Evolutionary conservation across 306 rosid species (phyloP), one percentile per base, ranked within the genome.

Genomic region (Vicia faba): DNA sequence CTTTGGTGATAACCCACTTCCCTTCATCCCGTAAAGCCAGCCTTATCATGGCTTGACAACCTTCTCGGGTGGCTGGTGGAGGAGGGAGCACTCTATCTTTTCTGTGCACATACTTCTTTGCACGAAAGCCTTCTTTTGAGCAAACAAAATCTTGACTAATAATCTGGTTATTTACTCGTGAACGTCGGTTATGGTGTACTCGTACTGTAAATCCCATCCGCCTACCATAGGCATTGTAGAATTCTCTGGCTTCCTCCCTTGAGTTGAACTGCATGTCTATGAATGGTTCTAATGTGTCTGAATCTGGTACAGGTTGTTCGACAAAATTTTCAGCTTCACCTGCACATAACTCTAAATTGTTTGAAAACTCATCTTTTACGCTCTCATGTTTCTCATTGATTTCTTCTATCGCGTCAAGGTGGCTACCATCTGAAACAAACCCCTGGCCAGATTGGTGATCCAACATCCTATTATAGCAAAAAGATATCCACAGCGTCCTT

Each of bases 111-210:
- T 87, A 87, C 73, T 87, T 87, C 40, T 84, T 84, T 64, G 89
- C 89, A 43, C 89, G 93, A 66, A 80, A 87, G 6, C 93, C 93
- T 84, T 87, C 88, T 74, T 84, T 87, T 2, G 93, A 87, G 66
- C 93, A 87, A 33, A 87, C 93, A 81, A 87, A 84, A 84, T 84
- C 93, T 73, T 87, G 93, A 71, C 89, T 89, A 61, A 87, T 84
- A 54, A 87, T 84, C 66, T 84, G 85, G 69, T 84, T 84, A 73
- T 80, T 87, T 40, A 87, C 86, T 74, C 89, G 76, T 19, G 93
- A 84, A 55, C 89, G 93, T 16, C 93, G 89, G 61, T 87, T 87
- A 68, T 87, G 93, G 75, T 87, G 93, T 79, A 84, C 83, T 8
- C 93, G 88, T 15, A 84, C 86, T 1, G 88, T 83, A 66, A 87